These are phyloP conservation scores for Fusarium sp. DNA, from an alignment of 2,329 filamentous ascomycete species.

Conservation along the genomic window DNA sequence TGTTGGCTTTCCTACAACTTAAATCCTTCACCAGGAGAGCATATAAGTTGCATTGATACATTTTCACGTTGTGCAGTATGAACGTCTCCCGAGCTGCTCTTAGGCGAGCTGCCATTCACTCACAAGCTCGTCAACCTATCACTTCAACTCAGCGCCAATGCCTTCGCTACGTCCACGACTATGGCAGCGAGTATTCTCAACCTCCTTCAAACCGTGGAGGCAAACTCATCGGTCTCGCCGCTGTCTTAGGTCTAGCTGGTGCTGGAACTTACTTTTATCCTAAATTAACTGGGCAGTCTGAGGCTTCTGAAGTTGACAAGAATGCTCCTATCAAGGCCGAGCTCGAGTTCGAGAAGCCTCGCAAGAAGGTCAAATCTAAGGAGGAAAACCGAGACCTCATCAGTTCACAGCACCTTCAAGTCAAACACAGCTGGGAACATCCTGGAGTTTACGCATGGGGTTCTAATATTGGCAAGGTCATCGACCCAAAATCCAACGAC, in stretches of 20 bases:
- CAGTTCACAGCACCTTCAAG: conserved; percentile 87
- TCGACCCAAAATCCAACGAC: conserved; percentile 84
- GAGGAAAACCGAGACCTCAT: conserved; percentile 81
- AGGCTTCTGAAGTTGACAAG: conserved; percentile 33
- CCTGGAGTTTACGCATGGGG: conserved; percentile 97
- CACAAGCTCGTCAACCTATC: conserved; percentile 37
- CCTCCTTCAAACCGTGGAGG: conserved; percentile 41
- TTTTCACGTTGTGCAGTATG: conserved; percentile 42
- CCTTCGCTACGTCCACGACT: conserved; percentile 45
- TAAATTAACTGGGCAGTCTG: conserved; percentile 46
- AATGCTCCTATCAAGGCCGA: conserved; percentile 56
- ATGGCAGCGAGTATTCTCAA: conserved; percentile 42
- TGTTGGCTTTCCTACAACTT: conserved; percentile 12
- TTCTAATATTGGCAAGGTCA: conserved; percentile 85
- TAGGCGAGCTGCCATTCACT: conserved; percentile 44
- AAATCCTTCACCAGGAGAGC: conserved; percentile 6
- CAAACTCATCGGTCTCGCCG: conserved; percentile 47
- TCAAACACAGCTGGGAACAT: conserved; percentile 81
- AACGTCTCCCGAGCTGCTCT: conserved; percentile 48
- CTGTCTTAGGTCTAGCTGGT: conserved; percentile 54
- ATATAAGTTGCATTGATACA: conserved; percentile 12
- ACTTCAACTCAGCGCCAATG: conserved; percentile 46
- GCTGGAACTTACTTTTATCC: conserved; percentile 55
- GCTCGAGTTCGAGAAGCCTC: conserved; percentile 74
- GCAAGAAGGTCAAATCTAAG: conserved; percentile 66